Percentiles rank a stretch among this genome's conserved stretches.
Evolutionary conservation across 2,329 filamentous ascomycete species (phyloP).

Genomic region (Colletotrichum lini): DNA sequence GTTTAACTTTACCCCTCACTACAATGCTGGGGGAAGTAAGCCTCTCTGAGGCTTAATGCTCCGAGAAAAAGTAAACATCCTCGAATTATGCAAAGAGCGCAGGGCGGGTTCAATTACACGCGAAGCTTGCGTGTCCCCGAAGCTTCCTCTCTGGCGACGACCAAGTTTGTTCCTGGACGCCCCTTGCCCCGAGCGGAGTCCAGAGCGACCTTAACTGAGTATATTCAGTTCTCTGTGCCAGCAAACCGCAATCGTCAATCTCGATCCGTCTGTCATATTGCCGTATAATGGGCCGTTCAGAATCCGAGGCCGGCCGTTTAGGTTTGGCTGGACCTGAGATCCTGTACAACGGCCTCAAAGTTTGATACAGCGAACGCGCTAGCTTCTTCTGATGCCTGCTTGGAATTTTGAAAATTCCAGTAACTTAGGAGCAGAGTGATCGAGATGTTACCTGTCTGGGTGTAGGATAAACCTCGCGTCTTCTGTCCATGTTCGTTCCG

Average conservation of each 20-base stretch:
- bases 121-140: slow-evolving; percentile 14
- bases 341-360: not conserved
- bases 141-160: not conserved
- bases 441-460: not conserved
- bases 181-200: not conserved
- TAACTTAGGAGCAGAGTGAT: not conserved
- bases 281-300: not conserved
- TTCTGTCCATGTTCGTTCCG: not conserved
- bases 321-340: not conserved
- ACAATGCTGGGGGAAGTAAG: not conserved
- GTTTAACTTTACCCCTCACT: not conserved
- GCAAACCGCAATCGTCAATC: not conserved
- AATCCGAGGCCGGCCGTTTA: no score
- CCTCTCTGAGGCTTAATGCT: not conserved
- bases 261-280: not conserved
- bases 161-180: not conserved
- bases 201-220: not conserved
- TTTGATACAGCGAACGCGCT: slow-evolving; percentile 24
- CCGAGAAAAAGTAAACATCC: slow-evolving; percentile 11
- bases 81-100: slow-evolving; percentile 5
- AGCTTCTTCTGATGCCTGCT: not conserved
- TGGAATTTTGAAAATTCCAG: not conserved
- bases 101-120: not conserved
- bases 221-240: no score
- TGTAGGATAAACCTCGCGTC: not conserved